These are phyloP conservation scores for Anthoceros angustus DNA, from an alignment of 225 moss, liverwort and hornwort species.

Conservation along the genomic window DNA sequence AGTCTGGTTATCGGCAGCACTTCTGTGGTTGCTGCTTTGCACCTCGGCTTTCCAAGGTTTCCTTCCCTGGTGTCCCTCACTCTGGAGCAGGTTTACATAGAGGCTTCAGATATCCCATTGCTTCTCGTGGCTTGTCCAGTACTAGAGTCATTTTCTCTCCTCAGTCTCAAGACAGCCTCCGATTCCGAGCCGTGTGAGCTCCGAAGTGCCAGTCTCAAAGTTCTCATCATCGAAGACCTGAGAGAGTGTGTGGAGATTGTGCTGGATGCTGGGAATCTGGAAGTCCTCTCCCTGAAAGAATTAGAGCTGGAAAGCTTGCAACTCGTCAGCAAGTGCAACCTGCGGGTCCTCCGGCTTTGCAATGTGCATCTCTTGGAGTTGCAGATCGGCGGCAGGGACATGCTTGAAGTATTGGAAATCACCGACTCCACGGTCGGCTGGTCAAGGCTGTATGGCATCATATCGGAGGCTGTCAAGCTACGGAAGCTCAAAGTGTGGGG, in stretches of 20 bases:
- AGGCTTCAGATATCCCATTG: neutral
- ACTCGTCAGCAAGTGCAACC: slow-evolving; percentile 43
- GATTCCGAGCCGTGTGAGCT: slow-evolving; percentile 11
- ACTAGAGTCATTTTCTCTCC: neutral
- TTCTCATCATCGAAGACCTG: slow-evolving; percentile 29
- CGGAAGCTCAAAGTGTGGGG: slow-evolving; percentile 48
- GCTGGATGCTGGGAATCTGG: slow-evolving; percentile 43
- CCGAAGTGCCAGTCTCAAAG: slow-evolving; percentile 34
- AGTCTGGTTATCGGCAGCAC: slow-evolving; percentile 40
- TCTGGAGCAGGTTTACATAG: neutral
- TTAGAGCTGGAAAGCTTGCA: slow-evolving; percentile 36
- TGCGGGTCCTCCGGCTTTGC: slow-evolving; percentile 39
- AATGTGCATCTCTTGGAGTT: slow-evolving; percentile 22
- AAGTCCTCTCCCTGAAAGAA: slow-evolving; percentile 35
- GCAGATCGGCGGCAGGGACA: slow-evolving; percentile 34
- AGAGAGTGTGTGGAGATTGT: slow-evolving; percentile 27
- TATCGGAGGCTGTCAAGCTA: slow-evolving; percentile 44
- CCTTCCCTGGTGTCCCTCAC: neutral
- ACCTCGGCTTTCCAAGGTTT: neutral
- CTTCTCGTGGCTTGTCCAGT: neutral
- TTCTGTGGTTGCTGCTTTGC: neutral
- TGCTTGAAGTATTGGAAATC: slow-evolving; percentile 46
- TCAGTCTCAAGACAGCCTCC: neutral
- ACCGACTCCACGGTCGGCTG: slow-evolving; percentile 37
- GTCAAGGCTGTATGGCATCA: slow-evolving; percentile 42